Evolutionary conservation across 768 basidiomycete species (phyloP).

Genomic region (Tephrocybe sp.): DNA sequence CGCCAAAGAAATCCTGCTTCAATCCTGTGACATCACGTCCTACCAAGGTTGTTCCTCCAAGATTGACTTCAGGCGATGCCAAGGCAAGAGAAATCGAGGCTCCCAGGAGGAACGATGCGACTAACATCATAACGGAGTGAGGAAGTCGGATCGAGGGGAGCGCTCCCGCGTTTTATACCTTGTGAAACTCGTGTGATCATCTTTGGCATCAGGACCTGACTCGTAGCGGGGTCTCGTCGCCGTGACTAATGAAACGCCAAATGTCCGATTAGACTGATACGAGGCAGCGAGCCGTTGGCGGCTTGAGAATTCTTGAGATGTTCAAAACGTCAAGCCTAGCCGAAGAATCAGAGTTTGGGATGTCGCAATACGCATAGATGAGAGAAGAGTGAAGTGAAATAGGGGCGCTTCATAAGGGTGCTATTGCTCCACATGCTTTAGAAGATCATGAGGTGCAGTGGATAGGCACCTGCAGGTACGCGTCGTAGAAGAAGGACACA

Average conservation of each 20-base stretch:
- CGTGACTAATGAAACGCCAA: background rate
- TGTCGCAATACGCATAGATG: background rate
- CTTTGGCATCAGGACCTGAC: background rate
- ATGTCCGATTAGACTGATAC: background rate
- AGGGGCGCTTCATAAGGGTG: slow-evolving; percentile 7
- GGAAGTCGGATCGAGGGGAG: background rate
- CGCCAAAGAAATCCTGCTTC: slow-evolving; percentile 49
- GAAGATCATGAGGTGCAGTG: slow-evolving; percentile 6
- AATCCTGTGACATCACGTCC: slow-evolving; percentile 34
- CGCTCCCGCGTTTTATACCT: background rate
- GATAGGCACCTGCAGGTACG: too few species aligned
- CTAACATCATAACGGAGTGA: slow-evolving; percentile 2
- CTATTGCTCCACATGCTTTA: background rate
- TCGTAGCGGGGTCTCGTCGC: background rate
- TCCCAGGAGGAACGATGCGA: slow-evolving; percentile 6
- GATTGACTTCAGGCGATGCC: slow-evolving; percentile 32
- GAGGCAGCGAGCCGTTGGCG: too few species aligned
- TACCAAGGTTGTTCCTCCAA: slow-evolving; percentile 37
- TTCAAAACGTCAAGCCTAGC: background rate
- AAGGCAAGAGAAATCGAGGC: slow-evolving; percentile 1
- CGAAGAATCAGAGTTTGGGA: background rate
- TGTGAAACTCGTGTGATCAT: background rate
- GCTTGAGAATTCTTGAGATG: slow-evolving; percentile 25
- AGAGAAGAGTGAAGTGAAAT: background rate
- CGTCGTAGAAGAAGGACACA: too few species aligned